Conservation (phyloP, 2,329 filamentous ascomycete genomes). For the Aureobasidium melanogenum region DNA sequence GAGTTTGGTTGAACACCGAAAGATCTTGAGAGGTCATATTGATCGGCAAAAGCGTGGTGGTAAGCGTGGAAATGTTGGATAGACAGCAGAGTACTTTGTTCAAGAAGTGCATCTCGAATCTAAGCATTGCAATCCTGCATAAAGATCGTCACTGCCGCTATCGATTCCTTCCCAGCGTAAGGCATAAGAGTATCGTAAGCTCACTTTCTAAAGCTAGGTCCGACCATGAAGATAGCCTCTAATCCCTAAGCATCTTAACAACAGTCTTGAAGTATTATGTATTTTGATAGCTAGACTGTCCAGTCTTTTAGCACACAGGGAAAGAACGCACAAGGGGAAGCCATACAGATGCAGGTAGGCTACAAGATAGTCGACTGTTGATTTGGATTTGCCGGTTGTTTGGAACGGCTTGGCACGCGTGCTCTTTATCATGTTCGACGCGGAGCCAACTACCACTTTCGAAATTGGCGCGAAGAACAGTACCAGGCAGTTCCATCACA, state of each 20-base stretch:
- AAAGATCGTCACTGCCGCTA: no score
- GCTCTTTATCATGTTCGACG: neutral
- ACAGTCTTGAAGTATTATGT: no score
- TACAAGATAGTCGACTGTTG: neutral
- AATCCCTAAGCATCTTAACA: no score
- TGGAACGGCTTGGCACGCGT: neutral
- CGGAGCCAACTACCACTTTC: neutral
- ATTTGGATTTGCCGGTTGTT: neutral
- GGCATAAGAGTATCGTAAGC: no score
- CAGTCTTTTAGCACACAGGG: no score
- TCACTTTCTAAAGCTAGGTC: no score
- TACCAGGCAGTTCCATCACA: neutral
- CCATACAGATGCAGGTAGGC: neutral
- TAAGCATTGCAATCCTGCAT: neutral
- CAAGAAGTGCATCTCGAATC: neutral
- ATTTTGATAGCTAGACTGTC: no score
- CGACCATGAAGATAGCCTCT: no score
- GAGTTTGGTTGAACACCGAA: conserved; percentile 77
- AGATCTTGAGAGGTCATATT: conserved; percentile 71
- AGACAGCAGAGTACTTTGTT: neutral
- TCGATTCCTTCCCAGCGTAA: no score
- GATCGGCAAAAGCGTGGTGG: conserved; percentile 78
- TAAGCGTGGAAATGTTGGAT: conserved; percentile 56
- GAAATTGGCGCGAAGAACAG: neutral
- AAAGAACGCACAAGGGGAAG: neutral